Percentiles rank a stretch among this genome's conserved stretches.
Conservation (phyloP, 2,329 filamentous ascomycete genomes). For the Ilyonectria sp. region DNA sequence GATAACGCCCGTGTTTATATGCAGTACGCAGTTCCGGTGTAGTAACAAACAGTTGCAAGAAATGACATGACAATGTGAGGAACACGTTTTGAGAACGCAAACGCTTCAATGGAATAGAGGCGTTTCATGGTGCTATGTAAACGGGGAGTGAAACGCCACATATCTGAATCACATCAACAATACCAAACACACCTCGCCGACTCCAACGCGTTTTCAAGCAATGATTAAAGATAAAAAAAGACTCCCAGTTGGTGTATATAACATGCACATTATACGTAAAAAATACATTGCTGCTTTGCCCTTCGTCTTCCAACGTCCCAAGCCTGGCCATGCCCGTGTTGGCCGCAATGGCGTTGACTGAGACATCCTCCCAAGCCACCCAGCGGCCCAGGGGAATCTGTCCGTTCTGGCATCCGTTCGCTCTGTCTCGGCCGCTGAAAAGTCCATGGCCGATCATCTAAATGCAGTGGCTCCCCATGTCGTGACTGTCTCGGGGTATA, state of each 20-base stretch:
- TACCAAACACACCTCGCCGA: background rate
- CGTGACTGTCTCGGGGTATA: background rate
- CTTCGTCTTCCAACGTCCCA: background rate
- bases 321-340: background rate
- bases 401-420: background rate
- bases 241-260: background rate
- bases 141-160: background rate
- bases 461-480: slow-evolving; percentile 6
- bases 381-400: background rate
- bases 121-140: background rate
- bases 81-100: background rate
- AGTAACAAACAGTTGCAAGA: background rate
- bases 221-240: background rate
- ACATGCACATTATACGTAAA: background rate
- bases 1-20: background rate
- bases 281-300: background rate
- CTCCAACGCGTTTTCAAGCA: background rate
- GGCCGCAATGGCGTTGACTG: background rate
- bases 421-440: slow-evolving; percentile 3
- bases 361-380: background rate
- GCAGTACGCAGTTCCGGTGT: background rate
- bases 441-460: background rate
- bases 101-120: background rate
- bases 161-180: background rate
- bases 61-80: no score